phyloP scores from a whole-genome alignment of 805 yeast species.

The Spathaspora passalidarum region DNA sequence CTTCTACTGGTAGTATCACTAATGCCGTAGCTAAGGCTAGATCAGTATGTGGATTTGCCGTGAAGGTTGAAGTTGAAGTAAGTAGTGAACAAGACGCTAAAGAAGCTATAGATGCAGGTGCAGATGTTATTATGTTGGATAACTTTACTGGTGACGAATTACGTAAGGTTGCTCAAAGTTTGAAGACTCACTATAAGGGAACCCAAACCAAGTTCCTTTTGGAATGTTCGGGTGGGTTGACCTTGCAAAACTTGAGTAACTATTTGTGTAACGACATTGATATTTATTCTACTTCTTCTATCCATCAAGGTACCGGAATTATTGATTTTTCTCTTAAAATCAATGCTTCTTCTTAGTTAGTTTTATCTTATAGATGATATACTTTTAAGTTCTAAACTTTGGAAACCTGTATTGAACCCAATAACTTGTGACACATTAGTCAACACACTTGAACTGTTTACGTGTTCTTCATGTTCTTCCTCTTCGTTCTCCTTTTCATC shows the following conservation, averaged over 20 bases:
- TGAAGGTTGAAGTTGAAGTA: slow-evolving; percentile 91
- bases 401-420: slow-evolving; percentile 43
- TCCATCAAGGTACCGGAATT: slow-evolving; percentile 86
- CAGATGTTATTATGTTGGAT: slow-evolving; percentile 93
- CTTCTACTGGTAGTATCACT: slow-evolving; percentile 91
- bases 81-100: slow-evolving; percentile 80
- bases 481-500: slow-evolving; percentile 14
- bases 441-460: slow-evolving; percentile 19
- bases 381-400: slow-evolving; percentile 34
- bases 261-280: slow-evolving; percentile 80
- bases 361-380: slow-evolving; percentile 29
- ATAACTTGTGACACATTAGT: slow-evolving; percentile 35
- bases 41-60: slow-evolving; percentile 80
- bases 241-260: slow-evolving; percentile 57
- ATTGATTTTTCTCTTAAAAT: slow-evolving; percentile 86
- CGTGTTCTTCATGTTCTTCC: slow-evolving; percentile 17
- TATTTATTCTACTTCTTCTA: slow-evolving; percentile 84
- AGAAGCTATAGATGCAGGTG: slow-evolving; percentile 93
- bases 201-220: slow-evolving; percentile 53
- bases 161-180: slow-evolving; percentile 57
- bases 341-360: slow-evolving; percentile 4
- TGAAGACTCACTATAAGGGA: slow-evolving; percentile 57
- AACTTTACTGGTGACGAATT: slow-evolving; percentile 72
- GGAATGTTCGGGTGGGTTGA: slow-evolving; percentile 92
- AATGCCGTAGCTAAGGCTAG: slow-evolving; percentile 77